Percentiles rank a stretch among this genome's conserved stretches.
phyloP scores from a whole-genome alignment of 768 basidiomycete species.

The Tylopilus vinaceipallidus region DNA sequence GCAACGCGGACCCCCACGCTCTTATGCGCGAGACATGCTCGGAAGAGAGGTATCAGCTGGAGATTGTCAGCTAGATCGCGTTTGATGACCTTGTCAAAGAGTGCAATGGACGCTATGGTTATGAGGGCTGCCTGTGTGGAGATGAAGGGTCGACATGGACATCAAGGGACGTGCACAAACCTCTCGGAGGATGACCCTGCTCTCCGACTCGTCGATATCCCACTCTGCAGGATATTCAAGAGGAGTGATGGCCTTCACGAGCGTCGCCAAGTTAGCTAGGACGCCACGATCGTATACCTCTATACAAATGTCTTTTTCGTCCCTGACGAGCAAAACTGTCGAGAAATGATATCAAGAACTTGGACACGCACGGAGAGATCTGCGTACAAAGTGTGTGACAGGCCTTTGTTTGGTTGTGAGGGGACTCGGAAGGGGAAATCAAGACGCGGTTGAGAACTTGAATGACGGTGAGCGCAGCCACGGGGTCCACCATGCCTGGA shows the following conservation, averaged over 20 bases:
- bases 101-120: constrained; percentile 66
- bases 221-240: constrained; percentile 44
- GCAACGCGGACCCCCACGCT: constrained; percentile 80
- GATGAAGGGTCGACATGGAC: neutral
- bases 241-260: constrained; percentile 57
- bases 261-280: constrained; percentile 49
- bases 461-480: constrained; percentile 57
- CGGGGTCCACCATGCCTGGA: constrained; percentile 39
- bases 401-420: constrained; percentile 54
- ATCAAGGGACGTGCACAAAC: constrained; percentile 32
- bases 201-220: constrained; percentile 73
- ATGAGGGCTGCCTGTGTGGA: constrained; percentile 63
- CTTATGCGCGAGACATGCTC: constrained; percentile 53
- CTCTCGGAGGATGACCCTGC: constrained; percentile 56
- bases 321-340: constrained; percentile 64
- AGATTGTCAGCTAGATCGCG: constrained; percentile 61
- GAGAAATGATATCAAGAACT: neutral
- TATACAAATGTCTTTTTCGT: constrained; percentile 65
- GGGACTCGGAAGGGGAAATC: constrained; percentile 39
- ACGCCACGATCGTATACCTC: constrained; percentile 70
- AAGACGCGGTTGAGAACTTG: constrained; percentile 68
- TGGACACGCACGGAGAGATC: neutral
- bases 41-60: constrained; percentile 52
- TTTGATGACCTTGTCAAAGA: constrained; percentile 73
- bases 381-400: constrained; percentile 77